A percentile compares a stretch with the other conserved stretches of the same genome.
Conservation (phyloP, 1,139 yeast species). For the Sugiyamaella paludigena region DNA sequence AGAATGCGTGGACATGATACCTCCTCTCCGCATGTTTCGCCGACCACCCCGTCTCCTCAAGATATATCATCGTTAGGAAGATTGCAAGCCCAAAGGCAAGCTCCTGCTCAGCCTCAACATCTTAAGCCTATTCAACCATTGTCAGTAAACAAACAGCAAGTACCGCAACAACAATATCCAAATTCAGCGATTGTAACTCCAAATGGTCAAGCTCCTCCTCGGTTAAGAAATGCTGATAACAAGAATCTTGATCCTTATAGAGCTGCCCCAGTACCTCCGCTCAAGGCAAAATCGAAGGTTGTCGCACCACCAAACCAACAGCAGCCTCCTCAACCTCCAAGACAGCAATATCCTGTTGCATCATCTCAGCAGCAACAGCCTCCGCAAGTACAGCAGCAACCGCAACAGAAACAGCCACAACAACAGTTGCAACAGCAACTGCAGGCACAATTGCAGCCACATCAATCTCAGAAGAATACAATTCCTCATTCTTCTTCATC, state of each 20-base stretch:
- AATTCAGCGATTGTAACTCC: neutral
- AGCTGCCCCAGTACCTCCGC: constrained; percentile 20
- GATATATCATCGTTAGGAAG: neutral
- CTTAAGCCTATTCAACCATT: constrained; percentile 17
- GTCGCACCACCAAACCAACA: constrained; percentile 11
- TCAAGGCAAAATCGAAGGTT: constrained; percentile 19
- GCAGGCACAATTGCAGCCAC: constrained; percentile 6
- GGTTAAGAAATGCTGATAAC: neutral
- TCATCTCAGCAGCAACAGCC: neutral
- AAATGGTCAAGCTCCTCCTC: neutral
- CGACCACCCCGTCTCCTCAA: constrained; percentile 1
- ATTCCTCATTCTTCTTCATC: constrained; percentile 20
- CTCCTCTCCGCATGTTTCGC: neutral
- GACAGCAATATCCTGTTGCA: constrained; percentile 3
- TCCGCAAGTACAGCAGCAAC: constrained; percentile 8
- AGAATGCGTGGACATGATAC: neutral
- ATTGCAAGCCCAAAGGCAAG: constrained; percentile 17
- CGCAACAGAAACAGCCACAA: constrained; percentile 5
- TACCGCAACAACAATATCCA: constrained; percentile 4
- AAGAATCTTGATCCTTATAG: constrained; percentile 9
- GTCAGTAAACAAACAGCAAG: constrained; percentile 14
- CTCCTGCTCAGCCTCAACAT: constrained; percentile 22
- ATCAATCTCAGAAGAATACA: constrained; percentile 23
- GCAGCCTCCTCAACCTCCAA: constrained; percentile 9
- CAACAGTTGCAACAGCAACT: constrained; percentile 11